Conservation (phyloP, 2,329 filamentous ascomycete genomes). For the Chalaropsis thielavioides region DNA sequence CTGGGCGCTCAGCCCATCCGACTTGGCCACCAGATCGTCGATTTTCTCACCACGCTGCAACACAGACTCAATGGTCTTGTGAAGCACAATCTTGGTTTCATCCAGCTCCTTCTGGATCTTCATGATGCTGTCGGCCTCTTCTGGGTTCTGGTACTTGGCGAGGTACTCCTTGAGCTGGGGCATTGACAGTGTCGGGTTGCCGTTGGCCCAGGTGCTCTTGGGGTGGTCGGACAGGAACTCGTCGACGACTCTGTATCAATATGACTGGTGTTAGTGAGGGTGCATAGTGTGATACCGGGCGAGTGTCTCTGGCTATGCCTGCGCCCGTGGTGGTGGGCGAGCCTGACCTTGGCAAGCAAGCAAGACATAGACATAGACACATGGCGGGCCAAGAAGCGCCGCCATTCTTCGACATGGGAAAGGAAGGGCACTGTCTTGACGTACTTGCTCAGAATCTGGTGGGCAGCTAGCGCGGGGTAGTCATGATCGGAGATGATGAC, state of each 20-base stretch:
- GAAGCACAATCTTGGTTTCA: conserved; percentile 91
- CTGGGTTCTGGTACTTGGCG: conserved; percentile 65
- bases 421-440: conserved; percentile 5
- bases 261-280: conserved; percentile 5
- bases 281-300: too few species aligned
- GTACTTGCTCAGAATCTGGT: conserved; percentile 66
- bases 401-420: too few species aligned
- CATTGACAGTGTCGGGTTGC: conserved; percentile 42
- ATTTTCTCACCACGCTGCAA: conserved; percentile 93
- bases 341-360: too few species aligned
- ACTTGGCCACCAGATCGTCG: conserved; percentile 85
- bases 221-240: conserved; percentile 72
- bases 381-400: too few species aligned
- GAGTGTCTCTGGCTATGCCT: too few species aligned
- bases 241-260: conserved; percentile 44
- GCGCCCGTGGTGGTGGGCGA: too few species aligned
- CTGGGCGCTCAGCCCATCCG: conserved; percentile 73
- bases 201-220: conserved; percentile 47
- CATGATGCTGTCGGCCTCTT: conserved; percentile 79
- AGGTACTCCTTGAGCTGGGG: conserved; percentile 68
- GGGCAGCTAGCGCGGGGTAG: conserved; percentile 65
- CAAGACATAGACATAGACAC: neutral
- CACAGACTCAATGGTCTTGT: conserved; percentile 86
- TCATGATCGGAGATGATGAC: conserved; percentile 65
- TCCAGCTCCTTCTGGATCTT: conserved; percentile 95